Conservation (phyloP, 306 rosid genomes). For the Corylus heterophylla region DNA sequence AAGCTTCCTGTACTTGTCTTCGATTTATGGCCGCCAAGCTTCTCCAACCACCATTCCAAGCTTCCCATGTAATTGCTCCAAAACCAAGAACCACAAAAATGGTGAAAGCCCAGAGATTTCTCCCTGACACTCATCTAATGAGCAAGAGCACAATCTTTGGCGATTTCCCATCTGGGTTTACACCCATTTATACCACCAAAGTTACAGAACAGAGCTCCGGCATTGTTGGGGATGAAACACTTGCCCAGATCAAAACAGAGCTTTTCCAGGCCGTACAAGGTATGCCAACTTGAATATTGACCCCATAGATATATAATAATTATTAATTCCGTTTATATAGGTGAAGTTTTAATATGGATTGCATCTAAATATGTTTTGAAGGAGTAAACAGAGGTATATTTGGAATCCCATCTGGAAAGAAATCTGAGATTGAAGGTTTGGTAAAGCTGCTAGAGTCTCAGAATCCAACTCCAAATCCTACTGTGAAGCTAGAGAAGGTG, state of each 20-base stretch:
- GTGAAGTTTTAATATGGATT: slow-evolving; percentile 29
- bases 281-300: slow-evolving; percentile 9
- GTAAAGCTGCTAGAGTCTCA: slow-evolving; percentile 66
- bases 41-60: slow-evolving; percentile 41
- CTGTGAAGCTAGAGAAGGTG: slow-evolving; percentile 61
- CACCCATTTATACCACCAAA: slow-evolving; percentile 37
- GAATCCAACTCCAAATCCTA: slow-evolving; percentile 75
- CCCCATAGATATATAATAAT: not conserved
- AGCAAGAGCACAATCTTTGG: slow-evolving; percentile 38
- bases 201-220: slow-evolving; percentile 49
- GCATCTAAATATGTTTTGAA: slow-evolving; percentile 25
- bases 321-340: not conserved
- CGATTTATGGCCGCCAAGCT: slow-evolving; percentile 52
- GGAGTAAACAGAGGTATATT: slow-evolving; percentile 82
- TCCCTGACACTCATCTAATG: slow-evolving; percentile 27
- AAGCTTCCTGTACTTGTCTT: not conserved
- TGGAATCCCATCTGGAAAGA: slow-evolving; percentile 73
- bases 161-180: slow-evolving; percentile 45
- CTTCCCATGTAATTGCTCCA: slow-evolving; percentile 32
- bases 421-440: slow-evolving; percentile 61
- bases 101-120: slow-evolving; percentile 33
- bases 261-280: slow-evolving; percentile 70
- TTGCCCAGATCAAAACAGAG: slow-evolving; percentile 44
- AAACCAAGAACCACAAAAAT: slow-evolving; percentile 34
- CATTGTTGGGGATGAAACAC: slow-evolving; percentile 49